Evolutionary conservation across 1,284 basidiomycete species (phyloP), one percentile per base, ranked within the genome.

Genomic region (Trichosporon faecale): DNA sequence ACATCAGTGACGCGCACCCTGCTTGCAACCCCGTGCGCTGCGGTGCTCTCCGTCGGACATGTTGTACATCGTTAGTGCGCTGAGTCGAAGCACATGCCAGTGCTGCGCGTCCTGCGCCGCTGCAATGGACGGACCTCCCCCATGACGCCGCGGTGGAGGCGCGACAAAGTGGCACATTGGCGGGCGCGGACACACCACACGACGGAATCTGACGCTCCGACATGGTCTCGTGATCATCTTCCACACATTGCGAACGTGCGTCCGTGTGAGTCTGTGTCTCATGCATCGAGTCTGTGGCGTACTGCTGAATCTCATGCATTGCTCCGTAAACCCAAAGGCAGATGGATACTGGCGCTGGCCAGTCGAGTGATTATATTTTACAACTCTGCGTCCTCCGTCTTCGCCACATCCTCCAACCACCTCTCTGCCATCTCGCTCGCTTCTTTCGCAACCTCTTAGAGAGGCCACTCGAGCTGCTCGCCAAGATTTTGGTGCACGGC

Each of bases 381-480:
- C 40, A 44, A 44, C 40, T 44, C 40, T n/a, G 16, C 40, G 40
- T n/a, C 40, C 40, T 44, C 40, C 40, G 40, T 44, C 40, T n/a
- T 44, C 16, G 37, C 37, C 14, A 33, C 33, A 33, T 9, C n/a
- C n/a, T n/a, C n/a, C n/a, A n/a, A n/a, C n/a, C n/a, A n/a, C n/a
- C n/a, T 2, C 37, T 40, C 37, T 40, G 7, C 37, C 37, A 2
- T 40, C 37, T 14, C 37, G 9, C 18, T n/a, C 21, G 5, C 5
- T 6, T 25, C 23, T 52, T 12, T 23, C 23, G 21, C 21, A 9
- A 52, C 23, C 9, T n/a, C 12, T 65, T 65, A 65, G 46, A 71
- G 68, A 3, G 70, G 70, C 70, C 70, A 71, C 67, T 71, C 70
- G 27, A 71, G 68, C 64, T 71, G 66, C 12, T 46, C 55, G 12